Conservation (phyloP, 192 early-diverging fungal genomes). For the Chytriomyces confervae region DNA sequence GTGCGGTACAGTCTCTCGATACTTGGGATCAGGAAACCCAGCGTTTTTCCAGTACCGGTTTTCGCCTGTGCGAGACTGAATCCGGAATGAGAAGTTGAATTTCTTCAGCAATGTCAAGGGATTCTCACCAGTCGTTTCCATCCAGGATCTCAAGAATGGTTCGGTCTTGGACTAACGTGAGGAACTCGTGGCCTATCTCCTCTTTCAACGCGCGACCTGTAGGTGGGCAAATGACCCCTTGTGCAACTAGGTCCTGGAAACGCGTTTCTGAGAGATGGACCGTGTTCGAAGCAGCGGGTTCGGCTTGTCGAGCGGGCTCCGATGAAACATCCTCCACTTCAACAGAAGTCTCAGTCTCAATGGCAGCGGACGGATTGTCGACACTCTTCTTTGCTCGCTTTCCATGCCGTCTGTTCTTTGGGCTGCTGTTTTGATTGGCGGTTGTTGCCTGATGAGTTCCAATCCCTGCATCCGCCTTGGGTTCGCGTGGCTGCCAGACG, state of each 20-base stretch:
- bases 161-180: slow-evolving; percentile 34
- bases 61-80: slow-evolving; percentile 82
- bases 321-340: background rate
- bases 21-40: slow-evolving; percentile 83
- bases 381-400: background rate
- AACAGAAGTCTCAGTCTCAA: background rate
- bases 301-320: background rate
- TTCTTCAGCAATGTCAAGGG: background rate
- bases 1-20: slow-evolving; percentile 62
- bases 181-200: slow-evolving; percentile 29
- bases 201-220: slow-evolving; percentile 28
- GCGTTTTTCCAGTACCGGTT: slow-evolving; percentile 91
- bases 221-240: slow-evolving; percentile 25
- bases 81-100: background rate
- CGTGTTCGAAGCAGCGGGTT: background rate
- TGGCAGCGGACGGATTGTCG: background rate
- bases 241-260: slow-evolving; percentile 19
- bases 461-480: background rate
- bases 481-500: background rate
- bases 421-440: background rate
- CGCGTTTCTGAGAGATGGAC: slow-evolving; percentile 15
- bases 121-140: slow-evolving; percentile 32
- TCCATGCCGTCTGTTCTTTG: background rate
- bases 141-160: slow-evolving; percentile 30
- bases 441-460: background rate